Conservation (phyloP, 495 filamentous ascomycete genomes). For the Diplogelasinospora grovesii region DNA sequence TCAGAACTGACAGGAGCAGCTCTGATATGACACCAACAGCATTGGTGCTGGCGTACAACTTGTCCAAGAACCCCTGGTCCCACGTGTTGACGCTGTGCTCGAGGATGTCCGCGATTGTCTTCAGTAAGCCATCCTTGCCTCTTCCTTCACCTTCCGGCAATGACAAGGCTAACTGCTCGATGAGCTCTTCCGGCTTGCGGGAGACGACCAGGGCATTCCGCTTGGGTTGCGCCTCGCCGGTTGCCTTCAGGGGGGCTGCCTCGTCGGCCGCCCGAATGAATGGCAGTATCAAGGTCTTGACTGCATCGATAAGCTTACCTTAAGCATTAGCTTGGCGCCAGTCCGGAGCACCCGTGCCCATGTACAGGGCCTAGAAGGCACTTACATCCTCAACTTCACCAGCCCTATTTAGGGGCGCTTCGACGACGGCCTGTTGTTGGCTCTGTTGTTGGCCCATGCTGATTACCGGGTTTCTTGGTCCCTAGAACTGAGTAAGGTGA, state of each 20-base stretch:
- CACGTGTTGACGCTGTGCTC: slow-evolving; percentile 90
- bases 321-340: slow-evolving; percentile 1
- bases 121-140: slow-evolving; percentile 65
- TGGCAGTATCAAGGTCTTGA: slow-evolving; percentile 67
- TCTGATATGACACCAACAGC: slow-evolving; percentile 78
- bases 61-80: slow-evolving; percentile 92
- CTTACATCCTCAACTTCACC: slow-evolving; percentile 42
- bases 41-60: slow-evolving; percentile 81
- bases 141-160: slow-evolving; percentile 56
- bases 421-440: no score
- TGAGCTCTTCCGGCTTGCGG: slow-evolving; percentile 62
- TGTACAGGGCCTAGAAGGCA: slow-evolving; percentile 2
- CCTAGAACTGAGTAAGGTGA: neutral
- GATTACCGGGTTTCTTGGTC: neutral
- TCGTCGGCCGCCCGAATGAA: slow-evolving; percentile 74
- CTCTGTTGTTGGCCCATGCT: slow-evolving; percentile 18
- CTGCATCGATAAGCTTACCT: slow-evolving; percentile 60
- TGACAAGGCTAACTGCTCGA: slow-evolving; percentile 54
- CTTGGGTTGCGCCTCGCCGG: slow-evolving; percentile 46
- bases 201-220: slow-evolving; percentile 62
- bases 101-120: slow-evolving; percentile 59
- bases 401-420: slow-evolving; percentile 24
- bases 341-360: no score
- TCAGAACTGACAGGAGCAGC: slow-evolving; percentile 71
- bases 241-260: slow-evolving; percentile 43